A percentile compares a stretch with the other conserved stretches of the same genome.
These are phyloP conservation scores for Fusarium subglutinans DNA, from an alignment of 2,329 filamentous ascomycete species.

Conservation along the genomic window DNA sequence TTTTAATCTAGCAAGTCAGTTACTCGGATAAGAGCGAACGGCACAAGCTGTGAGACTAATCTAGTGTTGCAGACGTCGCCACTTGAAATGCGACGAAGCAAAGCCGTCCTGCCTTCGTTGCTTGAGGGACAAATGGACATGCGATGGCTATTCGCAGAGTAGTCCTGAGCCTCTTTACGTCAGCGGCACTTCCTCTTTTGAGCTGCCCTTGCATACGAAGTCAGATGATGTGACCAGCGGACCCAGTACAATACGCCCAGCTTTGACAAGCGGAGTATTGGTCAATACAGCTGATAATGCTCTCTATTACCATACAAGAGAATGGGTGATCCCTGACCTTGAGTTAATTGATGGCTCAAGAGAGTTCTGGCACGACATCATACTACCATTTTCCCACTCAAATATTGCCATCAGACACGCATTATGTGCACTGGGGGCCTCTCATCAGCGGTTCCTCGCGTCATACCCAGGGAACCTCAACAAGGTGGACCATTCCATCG, in stretches of 20 bases:
- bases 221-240: no score
- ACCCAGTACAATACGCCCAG: not conserved
- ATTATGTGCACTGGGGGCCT: slow-evolving; percentile 5
- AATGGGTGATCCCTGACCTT: not conserved
- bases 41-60: not conserved
- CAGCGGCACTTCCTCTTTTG: not conserved
- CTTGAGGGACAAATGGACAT: slow-evolving; percentile 12
- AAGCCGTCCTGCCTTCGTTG: slow-evolving; percentile 19
- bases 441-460: not conserved
- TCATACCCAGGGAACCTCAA: not conserved
- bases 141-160: slow-evolving; percentile 16
- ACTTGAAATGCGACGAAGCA: slow-evolving; percentile 30
- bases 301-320: not conserved
- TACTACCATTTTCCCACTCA: not conserved
- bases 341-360: not conserved
- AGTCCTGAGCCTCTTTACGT: not conserved
- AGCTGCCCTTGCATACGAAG: not conserved
- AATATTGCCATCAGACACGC: not conserved
- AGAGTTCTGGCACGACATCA: slow-evolving; percentile 8
- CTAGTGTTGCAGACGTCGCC: slow-evolving; percentile 19
- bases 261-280: not conserved
- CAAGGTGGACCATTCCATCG: not conserved
- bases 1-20: slow-evolving; percentile 10
- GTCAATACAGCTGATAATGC: not conserved
- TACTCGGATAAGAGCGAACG: not conserved